Evolutionary conservation across 1,284 basidiomycete species (phyloP).

Genomic region (Chiua sp.): DNA sequence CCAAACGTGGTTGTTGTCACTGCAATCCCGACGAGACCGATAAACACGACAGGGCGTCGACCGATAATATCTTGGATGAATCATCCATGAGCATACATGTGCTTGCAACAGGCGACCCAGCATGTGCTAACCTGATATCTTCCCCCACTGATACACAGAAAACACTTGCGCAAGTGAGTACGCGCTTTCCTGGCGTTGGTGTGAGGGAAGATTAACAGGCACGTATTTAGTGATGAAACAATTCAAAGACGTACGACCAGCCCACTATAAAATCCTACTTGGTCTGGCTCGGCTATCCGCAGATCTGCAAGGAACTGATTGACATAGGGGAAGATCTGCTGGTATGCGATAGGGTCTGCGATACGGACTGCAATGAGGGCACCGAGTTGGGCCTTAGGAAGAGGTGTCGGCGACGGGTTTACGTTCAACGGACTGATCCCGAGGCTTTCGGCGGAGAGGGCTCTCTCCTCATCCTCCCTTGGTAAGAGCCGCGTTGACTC

Average conservation of each 20-base stretch:
- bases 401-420: constrained; percentile 3
- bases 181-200: constrained; percentile 53
- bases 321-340: constrained; percentile 63
- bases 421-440: neutral
- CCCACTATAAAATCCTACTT: constrained; percentile 68
- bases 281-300: constrained; percentile 57
- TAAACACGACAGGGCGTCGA: constrained; percentile 61
- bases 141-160: constrained; percentile 67
- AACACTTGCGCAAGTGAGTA: constrained; percentile 65
- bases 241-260: constrained; percentile 47
- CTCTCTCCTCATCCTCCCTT: constrained; percentile 9
- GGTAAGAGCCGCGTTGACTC: constrained; percentile 17
- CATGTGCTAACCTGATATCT: constrained; percentile 50
- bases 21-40: constrained; percentile 59
- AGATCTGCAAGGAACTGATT: constrained; percentile 65
- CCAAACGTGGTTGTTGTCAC: constrained; percentile 57
- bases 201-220: neutral
- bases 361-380: constrained; percentile 46
- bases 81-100: neutral
- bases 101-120: no score
- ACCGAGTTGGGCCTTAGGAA: constrained; percentile 21
- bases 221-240: neutral
- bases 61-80: constrained; percentile 53
- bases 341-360: constrained; percentile 64
- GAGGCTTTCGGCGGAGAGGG: neutral